Evolutionary conservation across 140 eudicot genomes (phyloP).

Genomic region (Ambrosia hybrid): DNA sequence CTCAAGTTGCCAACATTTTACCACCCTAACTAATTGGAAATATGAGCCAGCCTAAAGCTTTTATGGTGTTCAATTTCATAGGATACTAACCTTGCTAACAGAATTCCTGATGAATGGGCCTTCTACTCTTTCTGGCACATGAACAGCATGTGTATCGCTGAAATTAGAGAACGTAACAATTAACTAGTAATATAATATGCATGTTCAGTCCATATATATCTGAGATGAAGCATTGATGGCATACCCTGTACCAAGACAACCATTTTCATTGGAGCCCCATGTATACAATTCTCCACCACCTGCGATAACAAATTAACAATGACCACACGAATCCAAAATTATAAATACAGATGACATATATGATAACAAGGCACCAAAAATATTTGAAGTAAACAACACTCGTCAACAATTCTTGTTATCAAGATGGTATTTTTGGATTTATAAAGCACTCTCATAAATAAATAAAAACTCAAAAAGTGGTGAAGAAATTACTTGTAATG

Average conservation of each 20-base stretch:
- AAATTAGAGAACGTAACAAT: slow-evolving; percentile 24
- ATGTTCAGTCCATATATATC: slow-evolving; percentile 8
- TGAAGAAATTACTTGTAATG: slow-evolving; percentile 54
- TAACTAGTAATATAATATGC: not conserved
- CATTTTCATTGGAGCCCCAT: slow-evolving; percentile 97
- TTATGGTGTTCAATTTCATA: too few relatives aligned
- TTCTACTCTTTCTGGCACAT: slow-evolving; percentile 82
- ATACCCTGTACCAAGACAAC: slow-evolving; percentile 98
- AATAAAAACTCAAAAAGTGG: not conserved
- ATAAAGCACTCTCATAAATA: not conserved
- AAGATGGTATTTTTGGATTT: not conserved
- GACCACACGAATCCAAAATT: not conserved
- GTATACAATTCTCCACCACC: slow-evolving; percentile 81
- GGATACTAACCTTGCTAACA: slow-evolving; percentile 65
- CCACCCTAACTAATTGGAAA: not conserved
- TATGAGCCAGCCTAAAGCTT: too few relatives aligned
- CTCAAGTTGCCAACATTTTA: not conserved
- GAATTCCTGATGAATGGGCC: slow-evolving; percentile 73
- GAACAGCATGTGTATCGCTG: slow-evolving; percentile 64
- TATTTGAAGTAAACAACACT: not conserved
- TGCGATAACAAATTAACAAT: slow-evolving; percentile 18
- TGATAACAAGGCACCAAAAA: not conserved
- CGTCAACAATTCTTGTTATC: too few relatives aligned
- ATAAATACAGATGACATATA: slow-evolving; percentile 11
- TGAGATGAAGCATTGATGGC: slow-evolving; percentile 6